Evolutionary conservation across 2,329 filamentous ascomycete species (phyloP).

Genomic region (Epichloe uncinata): DNA sequence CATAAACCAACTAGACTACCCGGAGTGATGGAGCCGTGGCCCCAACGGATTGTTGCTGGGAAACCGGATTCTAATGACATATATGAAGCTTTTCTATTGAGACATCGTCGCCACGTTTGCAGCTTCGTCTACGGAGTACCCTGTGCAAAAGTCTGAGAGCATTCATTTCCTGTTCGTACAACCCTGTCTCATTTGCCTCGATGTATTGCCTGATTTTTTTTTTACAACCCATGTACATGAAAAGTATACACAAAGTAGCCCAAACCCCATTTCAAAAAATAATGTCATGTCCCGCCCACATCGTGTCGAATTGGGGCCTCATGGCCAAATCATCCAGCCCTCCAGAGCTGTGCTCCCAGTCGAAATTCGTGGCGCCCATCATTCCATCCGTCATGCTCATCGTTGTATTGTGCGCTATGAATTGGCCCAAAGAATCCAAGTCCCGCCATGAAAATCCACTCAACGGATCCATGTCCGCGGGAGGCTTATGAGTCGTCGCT

Average conservation of each 20-base stretch:
- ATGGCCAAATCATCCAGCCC: conserved; percentile 10
- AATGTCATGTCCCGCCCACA: conserved; percentile 12
- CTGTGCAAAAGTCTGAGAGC: neutral
- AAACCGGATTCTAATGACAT: rapidly evolving
- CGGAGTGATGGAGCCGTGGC: conserved; percentile 7
- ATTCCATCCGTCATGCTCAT: conserved; percentile 13
- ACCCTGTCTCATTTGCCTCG: too few relatives aligned
- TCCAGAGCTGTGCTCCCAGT: conserved; percentile 13
- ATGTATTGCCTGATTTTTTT: too few relatives aligned
- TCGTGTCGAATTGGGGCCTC: conserved; percentile 9
- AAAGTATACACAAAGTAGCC: neutral
- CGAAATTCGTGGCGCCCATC: conserved; percentile 13
- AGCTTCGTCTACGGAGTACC: too few relatives aligned
- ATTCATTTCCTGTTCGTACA: neutral
- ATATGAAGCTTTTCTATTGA: neutral
- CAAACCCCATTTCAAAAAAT: conserved; percentile 6
- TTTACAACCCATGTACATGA: neutral
- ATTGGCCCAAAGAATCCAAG: conserved; percentile 45
- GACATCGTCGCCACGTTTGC: neutral
- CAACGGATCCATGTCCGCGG: conserved; percentile 27
- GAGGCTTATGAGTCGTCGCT: neutral
- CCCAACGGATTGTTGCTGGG: neutral
- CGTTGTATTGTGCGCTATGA: conserved; percentile 20
- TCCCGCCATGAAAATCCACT: conserved; percentile 51
- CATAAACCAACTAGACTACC: conserved; percentile 19